phyloP scores from a whole-genome alignment of 169 alveolate genomes.

The Amoebophrya sp. region DNA sequence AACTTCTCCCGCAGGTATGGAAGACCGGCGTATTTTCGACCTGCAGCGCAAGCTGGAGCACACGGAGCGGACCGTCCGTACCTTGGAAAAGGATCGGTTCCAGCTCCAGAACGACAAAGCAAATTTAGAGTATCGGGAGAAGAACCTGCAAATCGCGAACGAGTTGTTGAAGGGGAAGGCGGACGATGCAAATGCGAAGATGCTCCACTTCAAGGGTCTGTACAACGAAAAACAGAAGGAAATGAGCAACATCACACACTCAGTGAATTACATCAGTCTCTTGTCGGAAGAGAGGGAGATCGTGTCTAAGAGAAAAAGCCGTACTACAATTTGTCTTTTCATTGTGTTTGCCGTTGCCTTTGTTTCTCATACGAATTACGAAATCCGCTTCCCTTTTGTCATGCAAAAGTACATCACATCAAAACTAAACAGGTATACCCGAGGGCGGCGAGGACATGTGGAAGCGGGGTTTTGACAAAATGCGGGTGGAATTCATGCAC shows the following conservation, averaged over 20 bases:
- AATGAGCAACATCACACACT: background rate
- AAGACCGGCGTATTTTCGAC: background rate
- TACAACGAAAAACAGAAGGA: slow-evolving; percentile 20
- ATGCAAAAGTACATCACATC: too few relatives aligned
- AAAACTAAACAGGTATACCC: background rate
- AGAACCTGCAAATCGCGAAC: background rate
- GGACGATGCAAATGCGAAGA: background rate
- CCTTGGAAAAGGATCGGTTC: background rate
- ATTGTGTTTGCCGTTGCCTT: background rate
- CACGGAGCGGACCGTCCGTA: background rate
- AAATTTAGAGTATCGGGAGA: background rate
- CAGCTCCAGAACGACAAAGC: background rate
- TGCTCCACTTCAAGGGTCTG: background rate
- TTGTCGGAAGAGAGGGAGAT: background rate
- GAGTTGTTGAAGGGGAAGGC: background rate
- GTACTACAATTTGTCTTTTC: background rate
- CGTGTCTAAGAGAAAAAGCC: background rate
- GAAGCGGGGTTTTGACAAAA: slow-evolving; percentile 12
- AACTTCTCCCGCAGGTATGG: background rate
- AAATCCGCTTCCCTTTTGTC: too few relatives aligned
- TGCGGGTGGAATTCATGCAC: slow-evolving; percentile 2
- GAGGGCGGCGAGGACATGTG: slow-evolving; percentile 25
- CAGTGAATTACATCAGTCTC: background rate
- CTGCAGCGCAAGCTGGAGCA: background rate
- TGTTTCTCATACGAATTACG: too few relatives aligned